phyloP scores from a whole-genome alignment of 78 protist species.

The Polysphondylium violaceum region DNA sequence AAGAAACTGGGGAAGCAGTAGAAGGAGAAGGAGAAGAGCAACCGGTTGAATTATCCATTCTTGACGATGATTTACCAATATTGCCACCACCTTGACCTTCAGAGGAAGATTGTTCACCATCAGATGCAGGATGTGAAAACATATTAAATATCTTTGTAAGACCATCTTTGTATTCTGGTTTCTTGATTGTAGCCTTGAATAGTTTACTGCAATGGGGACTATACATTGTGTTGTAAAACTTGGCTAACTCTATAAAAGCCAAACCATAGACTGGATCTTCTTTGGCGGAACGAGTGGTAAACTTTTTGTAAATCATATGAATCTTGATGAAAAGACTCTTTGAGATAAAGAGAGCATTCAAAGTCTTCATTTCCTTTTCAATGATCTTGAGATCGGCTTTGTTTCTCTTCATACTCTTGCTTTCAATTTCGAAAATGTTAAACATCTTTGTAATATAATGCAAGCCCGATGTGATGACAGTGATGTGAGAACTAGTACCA shows the following conservation, averaged over 20 bases:
- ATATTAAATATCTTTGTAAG: slow-evolving; percentile 7
- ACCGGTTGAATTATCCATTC: too few species aligned
- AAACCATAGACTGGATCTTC: slow-evolving; percentile 20
- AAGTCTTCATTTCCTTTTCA: slow-evolving; percentile 58
- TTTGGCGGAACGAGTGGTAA: not conserved
- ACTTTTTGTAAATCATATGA: slow-evolving; percentile 78
- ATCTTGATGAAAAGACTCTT: slow-evolving; percentile 69
- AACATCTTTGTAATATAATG: slow-evolving; percentile 78
- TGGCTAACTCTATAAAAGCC: slow-evolving; percentile 63
- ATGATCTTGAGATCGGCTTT: slow-evolving; percentile 39
- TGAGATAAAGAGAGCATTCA: slow-evolving; percentile 31
- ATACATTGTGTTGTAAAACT: slow-evolving; percentile 21
- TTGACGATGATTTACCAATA: too few species aligned
- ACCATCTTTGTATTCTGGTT: slow-evolving; percentile 63
- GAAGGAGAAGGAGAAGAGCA: not conserved
- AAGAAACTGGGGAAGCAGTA: not conserved
- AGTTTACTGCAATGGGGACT: slow-evolving; percentile 28
- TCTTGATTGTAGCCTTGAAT: slow-evolving; percentile 31
- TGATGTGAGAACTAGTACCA: slow-evolving; percentile 44
- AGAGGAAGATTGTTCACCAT: not conserved
- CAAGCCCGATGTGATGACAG: slow-evolving; percentile 45
- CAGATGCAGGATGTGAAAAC: slow-evolving; percentile 9
- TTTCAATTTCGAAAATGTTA: not conserved
- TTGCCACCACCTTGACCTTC: too few species aligned
- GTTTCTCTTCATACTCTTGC: not conserved